Evolutionary conservation across 768 basidiomycete species (phyloP).

Genomic region (Russula dissimulans): DNA sequence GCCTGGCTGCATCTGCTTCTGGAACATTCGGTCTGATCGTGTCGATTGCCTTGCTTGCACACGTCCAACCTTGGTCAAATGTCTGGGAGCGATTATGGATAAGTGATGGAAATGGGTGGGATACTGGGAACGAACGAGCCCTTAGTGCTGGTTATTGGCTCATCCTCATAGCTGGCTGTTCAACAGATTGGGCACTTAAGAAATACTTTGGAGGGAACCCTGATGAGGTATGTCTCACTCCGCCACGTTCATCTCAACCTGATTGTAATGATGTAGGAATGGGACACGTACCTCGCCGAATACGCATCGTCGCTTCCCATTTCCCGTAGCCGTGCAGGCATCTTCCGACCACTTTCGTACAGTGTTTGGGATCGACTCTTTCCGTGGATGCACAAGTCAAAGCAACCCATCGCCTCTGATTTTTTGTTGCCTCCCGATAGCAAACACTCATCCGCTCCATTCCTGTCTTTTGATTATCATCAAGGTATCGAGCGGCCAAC

Average conservation of each 20-base stretch:
- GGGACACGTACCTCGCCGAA: slow-evolving; percentile 56
- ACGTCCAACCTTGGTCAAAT: slow-evolving; percentile 46
- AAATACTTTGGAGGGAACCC: slow-evolving; percentile 55
- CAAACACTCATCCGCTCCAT: slow-evolving; percentile 3
- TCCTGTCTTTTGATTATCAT: slow-evolving; percentile 1
- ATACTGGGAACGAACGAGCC: slow-evolving; percentile 45
- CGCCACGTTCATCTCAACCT: background rate
- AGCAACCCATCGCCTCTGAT: slow-evolving; percentile 1
- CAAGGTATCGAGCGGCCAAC: background rate
- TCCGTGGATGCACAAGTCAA: slow-evolving; percentile 11
- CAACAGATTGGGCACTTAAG: slow-evolving; percentile 46
- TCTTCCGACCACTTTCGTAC: slow-evolving; percentile 44
- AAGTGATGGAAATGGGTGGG: slow-evolving; percentile 42
- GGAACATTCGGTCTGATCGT: slow-evolving; percentile 50
- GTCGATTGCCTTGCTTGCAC: slow-evolving; percentile 44
- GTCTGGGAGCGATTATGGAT: slow-evolving; percentile 56
- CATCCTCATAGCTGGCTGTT: slow-evolving; percentile 39
- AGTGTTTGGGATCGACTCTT: slow-evolving; percentile 44
- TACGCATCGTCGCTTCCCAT: slow-evolving; percentile 46
- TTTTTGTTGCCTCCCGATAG: slow-evolving; percentile 3
- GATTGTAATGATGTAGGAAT: slow-evolving; percentile 38
- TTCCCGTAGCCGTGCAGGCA: slow-evolving; percentile 41
- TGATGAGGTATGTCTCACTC: slow-evolving; percentile 41
- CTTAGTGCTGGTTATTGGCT: slow-evolving; percentile 49
- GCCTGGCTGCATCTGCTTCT: slow-evolving; percentile 42